A percentile compares a stretch with the other conserved stretches of the same genome.
These are phyloP conservation scores for Larix sibirica DNA, from an alignment of 83 land plant species.

Conservation along the genomic window DNA sequence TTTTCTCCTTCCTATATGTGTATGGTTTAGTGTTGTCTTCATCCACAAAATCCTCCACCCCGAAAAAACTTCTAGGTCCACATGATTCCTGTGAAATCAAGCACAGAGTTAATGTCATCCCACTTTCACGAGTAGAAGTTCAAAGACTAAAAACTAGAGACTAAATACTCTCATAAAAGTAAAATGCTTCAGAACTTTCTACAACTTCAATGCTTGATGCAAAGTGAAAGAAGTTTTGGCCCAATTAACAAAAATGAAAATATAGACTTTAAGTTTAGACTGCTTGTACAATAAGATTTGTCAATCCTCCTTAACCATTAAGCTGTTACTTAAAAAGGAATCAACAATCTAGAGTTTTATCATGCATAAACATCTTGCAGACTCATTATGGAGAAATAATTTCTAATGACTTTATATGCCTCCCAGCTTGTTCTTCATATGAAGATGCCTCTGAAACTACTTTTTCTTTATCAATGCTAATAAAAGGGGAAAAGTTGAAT, in stretches of 20 bases:
- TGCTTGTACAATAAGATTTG: not conserved
- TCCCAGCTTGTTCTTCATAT: not conserved
- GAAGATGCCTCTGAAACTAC: not conserved
- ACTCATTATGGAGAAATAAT: not conserved
- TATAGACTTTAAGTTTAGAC: too few relatives aligned
- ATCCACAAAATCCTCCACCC: constrained; percentile 65
- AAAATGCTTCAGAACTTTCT: not conserved
- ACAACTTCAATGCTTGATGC: not conserved
- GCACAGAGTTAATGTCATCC: not conserved
- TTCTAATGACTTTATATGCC: not conserved
- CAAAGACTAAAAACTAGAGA: not conserved
- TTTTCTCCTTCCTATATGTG: constrained; percentile 65
- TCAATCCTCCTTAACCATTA: not conserved
- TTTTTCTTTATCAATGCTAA: not conserved
- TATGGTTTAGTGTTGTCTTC: constrained; percentile 62
- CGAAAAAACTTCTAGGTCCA: constrained; percentile 69
- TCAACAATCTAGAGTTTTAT: not conserved
- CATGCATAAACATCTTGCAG: not conserved
- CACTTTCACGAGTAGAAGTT: not conserved
- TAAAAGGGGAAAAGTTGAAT: too few relatives aligned
- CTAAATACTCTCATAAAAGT: not conserved
- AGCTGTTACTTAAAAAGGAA: not conserved
- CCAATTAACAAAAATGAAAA: too few relatives aligned
- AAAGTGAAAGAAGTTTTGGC: not conserved
- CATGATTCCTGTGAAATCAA: constrained; percentile 27